These are phyloP conservation scores for Shiraia bambusicola DNA, from an alignment of 2,329 filamentous ascomycete species.

Conservation along the genomic window DNA sequence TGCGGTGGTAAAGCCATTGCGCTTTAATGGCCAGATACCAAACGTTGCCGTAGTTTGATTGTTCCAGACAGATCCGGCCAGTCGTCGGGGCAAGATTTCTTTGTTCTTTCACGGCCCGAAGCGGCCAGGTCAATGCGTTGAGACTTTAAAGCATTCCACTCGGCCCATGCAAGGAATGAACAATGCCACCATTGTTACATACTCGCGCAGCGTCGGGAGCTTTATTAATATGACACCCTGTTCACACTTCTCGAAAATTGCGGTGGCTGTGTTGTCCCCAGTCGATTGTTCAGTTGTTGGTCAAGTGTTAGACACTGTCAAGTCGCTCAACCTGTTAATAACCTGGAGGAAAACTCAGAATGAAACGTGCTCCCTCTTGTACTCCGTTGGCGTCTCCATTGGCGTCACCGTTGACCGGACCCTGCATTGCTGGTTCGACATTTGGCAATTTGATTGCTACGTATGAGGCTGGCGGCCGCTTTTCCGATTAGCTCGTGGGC, in stretches of 20 bases:
- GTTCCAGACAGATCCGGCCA: conserved; percentile 38
- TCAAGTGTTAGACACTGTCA: conserved; percentile 23
- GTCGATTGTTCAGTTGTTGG: conserved; percentile 4
- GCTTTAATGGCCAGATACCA: conserved; percentile 25
- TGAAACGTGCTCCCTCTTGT: conserved; percentile 22
- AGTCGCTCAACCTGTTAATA: conserved; percentile 24
- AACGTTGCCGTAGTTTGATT: conserved; percentile 37
- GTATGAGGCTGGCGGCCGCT: conserved; percentile 38
- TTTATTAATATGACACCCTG: conserved; percentile 12
- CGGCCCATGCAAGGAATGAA: conserved; percentile 40
- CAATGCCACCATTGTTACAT: conserved; percentile 24
- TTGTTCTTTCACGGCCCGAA: conserved; percentile 39
- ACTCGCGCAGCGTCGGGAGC: conserved; percentile 19
- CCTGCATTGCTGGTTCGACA: conserved; percentile 17
- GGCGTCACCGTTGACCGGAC: conserved; percentile 16
- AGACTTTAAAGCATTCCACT: conserved; percentile 40
- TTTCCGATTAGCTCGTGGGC: conserved; percentile 41
- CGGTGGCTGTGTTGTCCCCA: conserved; percentile 6
- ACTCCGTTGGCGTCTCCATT: conserved; percentile 14
- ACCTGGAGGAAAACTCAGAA: conserved; percentile 36
- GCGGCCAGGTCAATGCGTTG: conserved; percentile 35
- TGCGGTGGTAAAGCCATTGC: conserved; percentile 11
- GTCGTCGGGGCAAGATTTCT: conserved; percentile 35
- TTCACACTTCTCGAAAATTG: conserved; percentile 2
- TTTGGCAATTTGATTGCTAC: conserved; percentile 36